These are phyloP conservation scores for Neofusicoccum sp. DNA, from an alignment of 2,329 filamentous ascomycete species.

Conservation along the genomic window DNA sequence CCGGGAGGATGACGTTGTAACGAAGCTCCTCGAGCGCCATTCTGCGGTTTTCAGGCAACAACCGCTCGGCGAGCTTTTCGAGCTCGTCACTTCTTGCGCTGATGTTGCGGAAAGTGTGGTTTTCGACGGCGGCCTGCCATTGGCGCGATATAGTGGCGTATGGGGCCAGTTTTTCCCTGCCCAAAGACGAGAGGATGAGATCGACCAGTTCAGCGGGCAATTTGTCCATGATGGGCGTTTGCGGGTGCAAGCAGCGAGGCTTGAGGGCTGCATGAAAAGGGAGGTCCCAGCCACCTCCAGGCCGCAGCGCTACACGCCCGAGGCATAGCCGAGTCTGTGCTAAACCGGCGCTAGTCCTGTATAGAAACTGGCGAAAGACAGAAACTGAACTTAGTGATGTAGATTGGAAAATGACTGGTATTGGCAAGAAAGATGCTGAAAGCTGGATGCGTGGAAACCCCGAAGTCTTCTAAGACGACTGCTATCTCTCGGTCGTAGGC, in stretches of 20 bases:
- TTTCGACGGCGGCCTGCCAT: neutral
- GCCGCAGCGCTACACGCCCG: neutral
- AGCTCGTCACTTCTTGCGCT: neutral
- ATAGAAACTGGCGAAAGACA: neutral
- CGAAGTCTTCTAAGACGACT: too few relatives aligned
- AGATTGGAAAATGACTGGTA: too few relatives aligned
- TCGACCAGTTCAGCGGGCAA: neutral
- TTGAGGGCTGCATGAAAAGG: neutral
- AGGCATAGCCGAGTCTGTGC: too few relatives aligned
- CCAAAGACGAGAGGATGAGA: neutral
- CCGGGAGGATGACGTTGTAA: neutral
- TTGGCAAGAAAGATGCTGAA: too few relatives aligned
- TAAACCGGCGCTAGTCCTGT: too few relatives aligned
- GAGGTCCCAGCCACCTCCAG: neutral
- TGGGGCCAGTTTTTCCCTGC: neutral
- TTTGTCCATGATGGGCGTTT: neutral
- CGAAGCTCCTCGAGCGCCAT: neutral
- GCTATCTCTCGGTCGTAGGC: too few relatives aligned
- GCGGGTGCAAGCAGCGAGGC: neutral
- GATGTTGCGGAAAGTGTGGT: neutral
- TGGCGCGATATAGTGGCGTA: neutral
- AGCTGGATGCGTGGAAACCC: too few relatives aligned
- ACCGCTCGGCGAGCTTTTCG: neutral
- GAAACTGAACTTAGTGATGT: neutral
- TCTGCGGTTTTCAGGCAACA: neutral